Evolutionary conservation across 208 protist species (phyloP).

Genomic region (Strigomonas galati): DNA sequence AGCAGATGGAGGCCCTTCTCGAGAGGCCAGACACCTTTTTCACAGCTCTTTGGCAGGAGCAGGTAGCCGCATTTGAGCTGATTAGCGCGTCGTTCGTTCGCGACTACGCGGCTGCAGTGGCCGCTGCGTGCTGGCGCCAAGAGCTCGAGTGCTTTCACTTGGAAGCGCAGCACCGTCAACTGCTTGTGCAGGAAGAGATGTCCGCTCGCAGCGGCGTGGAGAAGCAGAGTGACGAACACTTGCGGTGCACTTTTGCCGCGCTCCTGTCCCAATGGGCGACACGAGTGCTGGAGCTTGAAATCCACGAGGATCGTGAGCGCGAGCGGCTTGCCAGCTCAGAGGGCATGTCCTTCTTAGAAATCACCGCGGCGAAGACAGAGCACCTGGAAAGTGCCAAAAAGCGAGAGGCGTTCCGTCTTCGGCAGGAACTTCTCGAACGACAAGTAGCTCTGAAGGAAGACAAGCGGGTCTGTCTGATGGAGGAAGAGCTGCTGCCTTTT

Average conservation of each 20-base stretch:
- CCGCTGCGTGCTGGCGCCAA: constrained; percentile 19
- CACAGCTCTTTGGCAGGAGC: constrained; percentile 20
- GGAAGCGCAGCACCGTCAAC: constrained; percentile 21
- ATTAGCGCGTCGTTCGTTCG: not conserved
- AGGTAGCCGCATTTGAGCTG: constrained; percentile 13
- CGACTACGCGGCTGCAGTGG: constrained; percentile 1
- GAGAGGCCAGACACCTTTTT: constrained; percentile 6
- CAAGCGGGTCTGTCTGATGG: too few relatives aligned
- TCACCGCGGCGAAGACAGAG: not conserved
- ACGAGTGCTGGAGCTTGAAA: too few relatives aligned
- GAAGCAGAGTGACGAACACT: not conserved
- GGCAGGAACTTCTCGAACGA: not conserved
- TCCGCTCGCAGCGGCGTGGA: constrained; percentile 20
- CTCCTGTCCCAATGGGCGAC: too few relatives aligned
- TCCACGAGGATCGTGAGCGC: not conserved
- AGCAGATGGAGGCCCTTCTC: constrained; percentile 19
- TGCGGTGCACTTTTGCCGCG: not conserved
- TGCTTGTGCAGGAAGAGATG: constrained; percentile 29
- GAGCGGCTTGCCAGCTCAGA: not conserved
- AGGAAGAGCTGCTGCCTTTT: not conserved
- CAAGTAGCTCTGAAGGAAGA: too few relatives aligned
- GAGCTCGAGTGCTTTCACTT: constrained; percentile 16
- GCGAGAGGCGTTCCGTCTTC: not conserved
- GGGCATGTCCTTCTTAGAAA: not conserved
- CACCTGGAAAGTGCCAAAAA: not conserved